Conservation (phyloP, 2,329 filamentous ascomycete species). For the Calonectria pauciramosa region DNA sequence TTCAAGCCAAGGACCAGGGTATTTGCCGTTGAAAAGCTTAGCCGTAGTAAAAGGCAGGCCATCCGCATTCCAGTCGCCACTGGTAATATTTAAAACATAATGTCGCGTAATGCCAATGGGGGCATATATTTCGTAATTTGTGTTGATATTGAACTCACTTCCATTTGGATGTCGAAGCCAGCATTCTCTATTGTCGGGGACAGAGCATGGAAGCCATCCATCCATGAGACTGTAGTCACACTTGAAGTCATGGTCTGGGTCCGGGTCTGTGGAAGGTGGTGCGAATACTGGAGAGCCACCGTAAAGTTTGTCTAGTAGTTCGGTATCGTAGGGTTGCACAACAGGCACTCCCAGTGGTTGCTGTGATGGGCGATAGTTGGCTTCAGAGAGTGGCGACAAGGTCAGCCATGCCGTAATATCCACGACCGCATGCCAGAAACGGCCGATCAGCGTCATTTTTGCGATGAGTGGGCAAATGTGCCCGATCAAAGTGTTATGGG, state of each 20-base stretch:
- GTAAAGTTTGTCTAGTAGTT: neutral
- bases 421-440: slow-evolving; percentile 36
- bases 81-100: slow-evolving; percentile 38
- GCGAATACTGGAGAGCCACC: slow-evolving; percentile 28
- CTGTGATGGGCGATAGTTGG: slow-evolving; percentile 19
- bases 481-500: neutral
- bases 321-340: neutral
- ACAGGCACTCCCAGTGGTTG: slow-evolving; percentile 26
- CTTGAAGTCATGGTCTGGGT: slow-evolving; percentile 34
- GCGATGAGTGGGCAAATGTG: neutral
- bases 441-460: slow-evolving; percentile 33
- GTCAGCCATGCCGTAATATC: slow-evolving; percentile 36
- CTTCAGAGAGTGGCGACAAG: slow-evolving; percentile 29
- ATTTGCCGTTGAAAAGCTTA: slow-evolving; percentile 45
- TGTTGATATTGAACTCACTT: slow-evolving; percentile 43
- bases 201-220: slow-evolving; percentile 42
- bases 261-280: slow-evolving; percentile 22
- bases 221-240: slow-evolving; percentile 46
- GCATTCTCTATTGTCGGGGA: slow-evolving; percentile 40
- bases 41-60: slow-evolving; percentile 36
- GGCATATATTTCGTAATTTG: slow-evolving; percentile 43
- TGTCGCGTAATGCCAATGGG: slow-evolving; percentile 38
- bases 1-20: slow-evolving; percentile 47
- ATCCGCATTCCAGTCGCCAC: slow-evolving; percentile 37
- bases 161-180: slow-evolving; percentile 43